Evolutionary conservation across 768 basidiomycete genomes (phyloP), one percentile per base, ranked within the genome.

Genomic region (Epithele typhae): DNA sequence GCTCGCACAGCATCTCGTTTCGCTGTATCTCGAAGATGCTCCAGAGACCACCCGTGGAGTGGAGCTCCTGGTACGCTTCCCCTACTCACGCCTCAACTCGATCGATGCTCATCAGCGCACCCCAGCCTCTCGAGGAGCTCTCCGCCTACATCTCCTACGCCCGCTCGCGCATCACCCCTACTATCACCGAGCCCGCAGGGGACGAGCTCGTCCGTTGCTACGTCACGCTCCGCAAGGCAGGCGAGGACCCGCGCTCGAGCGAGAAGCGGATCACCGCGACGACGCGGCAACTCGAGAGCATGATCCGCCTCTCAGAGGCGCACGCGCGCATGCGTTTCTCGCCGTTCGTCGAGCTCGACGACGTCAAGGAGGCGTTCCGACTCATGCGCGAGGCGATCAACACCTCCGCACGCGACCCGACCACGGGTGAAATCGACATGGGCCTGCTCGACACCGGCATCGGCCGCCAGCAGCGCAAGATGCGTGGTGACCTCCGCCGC

Each of bases 241-340:
- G 95, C 18, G 76, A 85, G 45, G 95, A 98, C 62, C 84, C 92
- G 1, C 83, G 92, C 15, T 78, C 81, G 1, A 80, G 78, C 49
- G 95, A 98, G 66, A 90, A 90, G 62, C 83, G 95, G 11, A 99
- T 99, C 65, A 99, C 96, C 0, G 96, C 96, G 0, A 98, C 96
- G 25, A 98, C 96, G 0, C 81, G 96, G 40, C 95, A 99, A 65
- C 80, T 99, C 14, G 96, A 99, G 67, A 88, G 85, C 56, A 90
- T 99, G 82, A 96, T 99, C 59, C 87, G 94, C 5, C 80, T 99
- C 22, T 86, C 88, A 0, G 96, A 99, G 67, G 96, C 88, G 0
- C 96, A 99, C 62, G 94, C 96, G 4, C 78, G 94, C 25, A 97
- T 98, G 96, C 80, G 93, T 0, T 87, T 96, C 65, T 87, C 86